A percentile compares a stretch with the other conserved stretches of the same genome.
phyloP scores from a whole-genome alignment of 805 yeast species.

The Metschnikowia drakensbergensis region DNA sequence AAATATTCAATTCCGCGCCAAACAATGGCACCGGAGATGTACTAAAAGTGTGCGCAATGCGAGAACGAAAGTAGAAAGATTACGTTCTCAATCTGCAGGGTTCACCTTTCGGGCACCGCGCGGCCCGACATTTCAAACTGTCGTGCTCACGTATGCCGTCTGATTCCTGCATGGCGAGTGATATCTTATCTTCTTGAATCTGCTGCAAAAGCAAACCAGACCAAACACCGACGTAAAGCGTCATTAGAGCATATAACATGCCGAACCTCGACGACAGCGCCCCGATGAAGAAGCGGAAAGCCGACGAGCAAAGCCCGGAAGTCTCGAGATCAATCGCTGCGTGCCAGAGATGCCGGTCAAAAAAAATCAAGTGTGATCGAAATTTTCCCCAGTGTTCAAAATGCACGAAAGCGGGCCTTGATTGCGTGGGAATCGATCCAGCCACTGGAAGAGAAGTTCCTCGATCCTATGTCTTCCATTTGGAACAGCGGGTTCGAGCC shows the following conservation, averaged over 20 bases:
- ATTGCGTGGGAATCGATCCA: slow-evolving; percentile 82
- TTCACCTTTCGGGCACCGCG: background rate
- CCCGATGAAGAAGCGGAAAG: slow-evolving; percentile 1
- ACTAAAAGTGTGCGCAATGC: background rate
- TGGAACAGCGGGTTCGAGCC: slow-evolving; percentile 61
- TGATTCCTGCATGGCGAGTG: background rate
- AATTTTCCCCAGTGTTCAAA: slow-evolving; percentile 63
- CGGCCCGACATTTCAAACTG: background rate
- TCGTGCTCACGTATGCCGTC: background rate
- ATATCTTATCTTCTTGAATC: slow-evolving; percentile 15
- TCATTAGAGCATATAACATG: slow-evolving; percentile 12
- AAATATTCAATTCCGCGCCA: background rate
- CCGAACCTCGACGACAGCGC: background rate
- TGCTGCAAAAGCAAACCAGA: slow-evolving; percentile 32
- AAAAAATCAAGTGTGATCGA: slow-evolving; percentile 66
- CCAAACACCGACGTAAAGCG: slow-evolving; percentile 31
- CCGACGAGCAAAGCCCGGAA: background rate
- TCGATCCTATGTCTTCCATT: slow-evolving; percentile 66
- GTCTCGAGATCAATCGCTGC: slow-evolving; percentile 72
- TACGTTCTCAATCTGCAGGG: background rate
- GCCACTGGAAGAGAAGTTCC: slow-evolving; percentile 87
- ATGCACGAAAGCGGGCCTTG: slow-evolving; percentile 60
- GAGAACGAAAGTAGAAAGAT: background rate
- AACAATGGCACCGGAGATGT: background rate
- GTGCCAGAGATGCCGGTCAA: slow-evolving; percentile 74